These are phyloP conservation scores for Selaginella moellendorffii DNA, from an alignment of 75 land plant genomes.

Conservation along the genomic window DNA sequence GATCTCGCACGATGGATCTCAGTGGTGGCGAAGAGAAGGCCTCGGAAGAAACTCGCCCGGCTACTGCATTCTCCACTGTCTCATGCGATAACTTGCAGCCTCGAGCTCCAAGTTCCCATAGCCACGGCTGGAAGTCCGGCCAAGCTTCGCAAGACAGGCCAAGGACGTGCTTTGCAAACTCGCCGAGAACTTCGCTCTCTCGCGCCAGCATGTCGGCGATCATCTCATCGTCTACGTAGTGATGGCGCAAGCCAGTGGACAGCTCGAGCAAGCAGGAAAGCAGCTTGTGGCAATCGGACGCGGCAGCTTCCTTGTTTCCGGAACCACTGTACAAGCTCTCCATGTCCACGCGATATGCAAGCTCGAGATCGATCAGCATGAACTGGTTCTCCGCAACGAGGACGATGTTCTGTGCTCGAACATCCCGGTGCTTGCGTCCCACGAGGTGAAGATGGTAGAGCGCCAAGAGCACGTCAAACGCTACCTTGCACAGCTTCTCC, in stretches of 20 bases:
- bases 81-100: neutral
- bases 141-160: neutral
- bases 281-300: neutral
- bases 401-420: neutral
- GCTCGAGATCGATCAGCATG: neutral
- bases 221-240: neutral
- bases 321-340: neutral
- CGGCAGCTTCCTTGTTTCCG: neutral
- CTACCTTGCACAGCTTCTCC: neutral
- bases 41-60: neutral
- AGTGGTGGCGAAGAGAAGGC: neutral
- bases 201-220: neutral
- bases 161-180: neutral
- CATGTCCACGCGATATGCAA: neutral
- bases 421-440: conserved; percentile 1
- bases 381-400: neutral
- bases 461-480: neutral
- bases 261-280: neutral
- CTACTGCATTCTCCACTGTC: neutral
- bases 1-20: neutral
- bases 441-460: neutral
- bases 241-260: neutral
- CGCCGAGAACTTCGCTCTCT: neutral
- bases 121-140: neutral
- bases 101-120: neutral